Evolutionary conservation across 2,329 filamentous ascomycete species (phyloP).

Genomic region (Chaetomium sp.): DNA sequence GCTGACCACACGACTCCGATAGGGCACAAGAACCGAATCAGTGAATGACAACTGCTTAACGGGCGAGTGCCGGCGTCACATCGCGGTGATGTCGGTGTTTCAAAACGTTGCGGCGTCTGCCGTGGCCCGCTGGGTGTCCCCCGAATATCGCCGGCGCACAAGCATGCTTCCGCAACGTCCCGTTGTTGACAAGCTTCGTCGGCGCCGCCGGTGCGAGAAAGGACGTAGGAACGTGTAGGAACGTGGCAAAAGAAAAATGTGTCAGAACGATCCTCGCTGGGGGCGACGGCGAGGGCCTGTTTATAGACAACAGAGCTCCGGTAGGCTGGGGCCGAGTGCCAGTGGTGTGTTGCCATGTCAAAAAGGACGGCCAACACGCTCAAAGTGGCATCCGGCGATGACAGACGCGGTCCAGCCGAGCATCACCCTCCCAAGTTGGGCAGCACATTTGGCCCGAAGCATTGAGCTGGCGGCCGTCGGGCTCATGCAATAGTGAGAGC

Average conservation of each 20-base stretch:
- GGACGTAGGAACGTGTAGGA: background rate
- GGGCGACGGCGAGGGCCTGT: background rate
- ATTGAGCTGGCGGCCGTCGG: background rate
- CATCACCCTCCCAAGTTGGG: background rate
- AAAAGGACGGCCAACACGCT: background rate
- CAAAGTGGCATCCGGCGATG: background rate
- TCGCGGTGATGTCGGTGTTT: constrained; percentile 22
- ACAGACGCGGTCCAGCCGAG: background rate
- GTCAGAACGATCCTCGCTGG: background rate
- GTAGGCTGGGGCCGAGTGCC: background rate
- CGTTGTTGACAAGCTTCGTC: background rate
- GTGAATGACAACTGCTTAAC: background rate
- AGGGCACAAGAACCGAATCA: constrained; percentile 17
- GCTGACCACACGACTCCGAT: background rate
- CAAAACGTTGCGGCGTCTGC: constrained; percentile 27
- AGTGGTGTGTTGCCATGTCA: constrained; percentile 2
- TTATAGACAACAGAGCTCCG: background rate
- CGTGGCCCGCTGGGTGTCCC: constrained; percentile 16
- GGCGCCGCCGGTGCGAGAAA: background rate
- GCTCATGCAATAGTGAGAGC: background rate
- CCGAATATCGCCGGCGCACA: constrained; percentile 16
- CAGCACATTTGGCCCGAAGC: background rate
- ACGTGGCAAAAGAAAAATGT: background rate
- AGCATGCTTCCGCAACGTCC: background rate
- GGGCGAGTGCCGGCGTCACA: constrained; percentile 16